Conservation (phyloP, 2,329 filamentous ascomycete genomes). For the Madurella mycetomatis region DNA sequence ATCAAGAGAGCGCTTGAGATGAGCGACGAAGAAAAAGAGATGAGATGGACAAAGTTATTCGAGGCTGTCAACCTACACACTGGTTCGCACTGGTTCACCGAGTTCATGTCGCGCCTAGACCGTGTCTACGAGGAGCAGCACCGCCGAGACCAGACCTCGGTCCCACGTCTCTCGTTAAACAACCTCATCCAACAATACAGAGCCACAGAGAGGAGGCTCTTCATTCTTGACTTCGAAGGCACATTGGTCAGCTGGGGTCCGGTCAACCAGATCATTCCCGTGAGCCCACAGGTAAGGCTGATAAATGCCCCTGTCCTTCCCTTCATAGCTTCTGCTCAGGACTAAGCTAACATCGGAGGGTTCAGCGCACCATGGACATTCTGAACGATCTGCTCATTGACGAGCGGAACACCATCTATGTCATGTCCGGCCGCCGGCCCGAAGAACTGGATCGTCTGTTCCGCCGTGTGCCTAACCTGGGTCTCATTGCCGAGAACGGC, state of each 20-base stretch:
- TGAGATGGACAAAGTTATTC: constrained; percentile 70
- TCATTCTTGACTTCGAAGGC: constrained; percentile 91
- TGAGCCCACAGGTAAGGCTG: constrained; percentile 61
- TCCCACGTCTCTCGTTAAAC: constrained; percentile 74
- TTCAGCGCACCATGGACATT: constrained; percentile 71
- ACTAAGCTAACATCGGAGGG: background rate
- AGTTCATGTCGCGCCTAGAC: constrained; percentile 66
- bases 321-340: constrained; percentile 9
- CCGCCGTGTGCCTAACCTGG: constrained; percentile 74
- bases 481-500: constrained; percentile 90
- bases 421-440: constrained; percentile 86
- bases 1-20: constrained; percentile 83
- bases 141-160: constrained; percentile 75
- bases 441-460: constrained; percentile 87
- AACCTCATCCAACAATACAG: constrained; percentile 63
- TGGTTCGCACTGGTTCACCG: constrained; percentile 79
- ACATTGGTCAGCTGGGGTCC: constrained; percentile 86
- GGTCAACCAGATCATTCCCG: constrained; percentile 76
- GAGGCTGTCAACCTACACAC: constrained; percentile 74
- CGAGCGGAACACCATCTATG: constrained; percentile 78
- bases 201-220: constrained; percentile 63
- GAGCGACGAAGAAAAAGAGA: constrained; percentile 65
- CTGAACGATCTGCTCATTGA: constrained; percentile 78
- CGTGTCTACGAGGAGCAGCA: constrained; percentile 80
- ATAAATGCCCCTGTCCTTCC: background rate